Evolutionary conservation across 192 early-diverging fungal genomes (phyloP).

Genomic region (Piromyces sp.): DNA sequence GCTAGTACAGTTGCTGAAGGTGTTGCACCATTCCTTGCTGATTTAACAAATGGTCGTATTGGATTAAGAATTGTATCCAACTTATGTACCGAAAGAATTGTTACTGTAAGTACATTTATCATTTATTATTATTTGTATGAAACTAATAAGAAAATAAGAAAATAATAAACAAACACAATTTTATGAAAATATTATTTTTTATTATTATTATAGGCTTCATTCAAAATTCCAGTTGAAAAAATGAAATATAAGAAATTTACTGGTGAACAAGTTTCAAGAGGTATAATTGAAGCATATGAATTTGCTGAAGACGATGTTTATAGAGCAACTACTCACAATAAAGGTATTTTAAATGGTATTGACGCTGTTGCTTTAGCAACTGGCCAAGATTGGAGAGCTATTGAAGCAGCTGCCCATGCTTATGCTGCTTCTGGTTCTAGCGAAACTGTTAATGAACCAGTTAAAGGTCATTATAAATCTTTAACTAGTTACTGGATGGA

Average conservation of each 20-base stretch:
- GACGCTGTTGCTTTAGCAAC: conserved; percentile 59
- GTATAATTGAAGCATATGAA: conserved; percentile 48
- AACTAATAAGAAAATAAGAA: too few species aligned
- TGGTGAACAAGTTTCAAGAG: conserved; percentile 39
- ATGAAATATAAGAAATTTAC: conserved; percentile 46
- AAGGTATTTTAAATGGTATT: conserved; percentile 69
- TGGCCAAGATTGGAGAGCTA: conserved; percentile 62
- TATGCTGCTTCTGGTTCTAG: conserved; percentile 25
- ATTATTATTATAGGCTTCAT: conserved; percentile 14
- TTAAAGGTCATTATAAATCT: conserved; percentile 28
- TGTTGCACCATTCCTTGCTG: conserved; percentile 35
- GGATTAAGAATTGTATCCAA: conserved; percentile 55
- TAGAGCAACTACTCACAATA: conserved; percentile 59
- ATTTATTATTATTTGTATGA: too few species aligned
- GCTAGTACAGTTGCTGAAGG: conserved; percentile 52
- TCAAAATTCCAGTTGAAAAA: conserved; percentile 36
- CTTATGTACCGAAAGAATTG: conserved; percentile 39
- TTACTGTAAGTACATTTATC: conserved; percentile 16
- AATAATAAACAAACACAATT: too few species aligned
- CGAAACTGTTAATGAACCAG: background rate
- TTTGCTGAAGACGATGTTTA: conserved; percentile 53
- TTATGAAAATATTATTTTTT: background rate
- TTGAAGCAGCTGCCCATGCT: conserved; percentile 53
- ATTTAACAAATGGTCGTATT: conserved; percentile 29
- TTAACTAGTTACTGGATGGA: conserved; percentile 61